Percentiles rank a stretch among this genome's conserved stretches.
Conservation (phyloP, 345 rosid genomes). For the Eucalyptus curtisii region DNA sequence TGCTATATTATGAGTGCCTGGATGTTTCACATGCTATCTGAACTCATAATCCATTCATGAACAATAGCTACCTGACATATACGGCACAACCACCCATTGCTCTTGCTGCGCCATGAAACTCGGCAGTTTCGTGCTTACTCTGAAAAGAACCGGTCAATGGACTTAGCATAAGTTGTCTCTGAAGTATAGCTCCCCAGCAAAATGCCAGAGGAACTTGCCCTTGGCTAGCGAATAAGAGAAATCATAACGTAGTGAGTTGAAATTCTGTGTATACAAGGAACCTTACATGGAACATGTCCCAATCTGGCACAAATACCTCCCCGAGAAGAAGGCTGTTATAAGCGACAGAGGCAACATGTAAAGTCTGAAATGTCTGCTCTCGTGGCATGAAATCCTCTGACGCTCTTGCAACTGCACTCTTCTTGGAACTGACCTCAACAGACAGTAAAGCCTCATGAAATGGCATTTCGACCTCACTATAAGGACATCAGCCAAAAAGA, state of each 20-base stretch:
- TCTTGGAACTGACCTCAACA: conserved; percentile 24
- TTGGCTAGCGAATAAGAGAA: neutral
- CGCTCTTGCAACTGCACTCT: conserved; percentile 45
- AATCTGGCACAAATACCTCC: conserved; percentile 54
- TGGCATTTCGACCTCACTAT: neutral
- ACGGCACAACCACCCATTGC: conserved; percentile 57
- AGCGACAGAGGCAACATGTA: conserved; percentile 50
- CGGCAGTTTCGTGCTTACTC: conserved; percentile 49
- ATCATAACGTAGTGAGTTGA: neutral
- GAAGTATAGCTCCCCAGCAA: neutral
- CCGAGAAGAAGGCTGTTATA: conserved; percentile 55
- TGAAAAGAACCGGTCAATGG: neutral
- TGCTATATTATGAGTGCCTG: conserved; percentile 19
- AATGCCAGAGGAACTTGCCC: neutral
- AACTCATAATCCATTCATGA: neutral
- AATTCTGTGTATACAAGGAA: neutral
- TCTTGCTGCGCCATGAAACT: conserved; percentile 58
- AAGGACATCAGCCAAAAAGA: neutral
- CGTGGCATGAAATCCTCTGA: conserved; percentile 67
- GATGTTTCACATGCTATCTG: neutral
- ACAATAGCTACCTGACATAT: conserved; percentile 2
- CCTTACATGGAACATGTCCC: conserved; percentile 12
- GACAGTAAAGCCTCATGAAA: neutral
- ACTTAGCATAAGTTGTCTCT: neutral
- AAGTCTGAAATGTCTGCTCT: conserved; percentile 41